Evolutionary conservation across 1,284 basidiomycete species (phyloP), one percentile per base, ranked within the genome.

Genomic region (Cryptococcus floricola): DNA sequence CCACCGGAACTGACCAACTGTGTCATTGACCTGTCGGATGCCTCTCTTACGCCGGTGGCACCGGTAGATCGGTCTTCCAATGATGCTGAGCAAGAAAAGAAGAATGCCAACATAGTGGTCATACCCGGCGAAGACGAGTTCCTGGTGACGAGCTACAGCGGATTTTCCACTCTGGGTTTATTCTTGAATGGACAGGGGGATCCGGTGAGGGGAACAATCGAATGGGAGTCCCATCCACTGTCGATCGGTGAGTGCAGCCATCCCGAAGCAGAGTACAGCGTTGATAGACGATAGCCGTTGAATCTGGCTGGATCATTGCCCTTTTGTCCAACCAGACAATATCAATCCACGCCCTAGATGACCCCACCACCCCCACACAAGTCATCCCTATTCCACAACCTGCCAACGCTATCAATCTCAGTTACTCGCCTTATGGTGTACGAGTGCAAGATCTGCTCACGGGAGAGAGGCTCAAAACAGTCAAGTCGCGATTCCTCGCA

Each of bases 171-270:
- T 0, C 80, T 95, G 53, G 92, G 92, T 0, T 77, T 95, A 1
- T 95, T 96, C 69, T 80, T 95, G 60, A 90, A 83, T 27, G 84
- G 85, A 0, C 82, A 85, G 12, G 91, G 91, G 1, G 91, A 94
- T 71, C 91, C 92, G 12, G 87, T 91, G 9, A 82, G 92, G 45
- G 91, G 91, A 1, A 93, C 91, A 2, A 78, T 95, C 37, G 84
- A 91, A 69, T 95, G 90, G 89, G 80, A 83, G 1, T 82, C 80
- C 46, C 85, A 93, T 77, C 89, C 91, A 0, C 77, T 85, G 41
- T 83, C 86, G 12, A 79, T 93, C 39, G 85, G 91, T 92, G 65
- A 68, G 87, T 61, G 9, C 14, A 13, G 31, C 14, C 27, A 28
- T 5, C 13, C 12, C 23, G 23, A 23, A 23, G 23, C 23, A 23